A percentile compares a stretch with the other conserved stretches of the same genome.
Evolutionary conservation across 2,329 filamentous ascomycete species (phyloP).

Genomic region (Colletotrichum liaoningense): DNA sequence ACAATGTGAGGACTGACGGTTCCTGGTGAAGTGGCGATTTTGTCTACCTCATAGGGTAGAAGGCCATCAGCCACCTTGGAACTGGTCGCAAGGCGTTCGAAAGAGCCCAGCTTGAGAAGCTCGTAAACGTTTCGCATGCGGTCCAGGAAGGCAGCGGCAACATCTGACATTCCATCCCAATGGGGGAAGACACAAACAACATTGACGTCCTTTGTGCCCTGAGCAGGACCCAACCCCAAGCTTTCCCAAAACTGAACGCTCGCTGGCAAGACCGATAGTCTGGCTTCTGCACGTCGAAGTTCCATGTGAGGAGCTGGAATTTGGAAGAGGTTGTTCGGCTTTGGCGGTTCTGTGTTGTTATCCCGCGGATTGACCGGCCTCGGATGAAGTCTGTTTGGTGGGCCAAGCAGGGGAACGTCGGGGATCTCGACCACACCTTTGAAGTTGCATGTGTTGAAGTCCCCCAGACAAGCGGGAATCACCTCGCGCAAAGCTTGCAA

Average conservation of each 20-base stretch:
- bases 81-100: slow-evolving; percentile 61
- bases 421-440: slow-evolving; percentile 30
- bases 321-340: slow-evolving; percentile 66
- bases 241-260: slow-evolving; percentile 86
- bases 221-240: slow-evolving; percentile 77
- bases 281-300: slow-evolving; percentile 75
- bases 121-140: slow-evolving; percentile 80
- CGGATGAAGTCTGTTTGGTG: slow-evolving; percentile 63
- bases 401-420: slow-evolving; percentile 57
- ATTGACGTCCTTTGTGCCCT: slow-evolving; percentile 77
- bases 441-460: slow-evolving; percentile 35
- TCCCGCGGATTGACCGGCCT: slow-evolving; percentile 57
- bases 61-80: slow-evolving; percentile 60
- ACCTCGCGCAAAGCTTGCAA: slow-evolving; percentile 59
- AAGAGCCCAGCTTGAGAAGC: slow-evolving; percentile 76
- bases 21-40: slow-evolving; percentile 41
- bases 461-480: slow-evolving; percentile 58
- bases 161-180: slow-evolving; percentile 70
- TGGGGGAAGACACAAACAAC: slow-evolving; percentile 78
- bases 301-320: slow-evolving; percentile 78
- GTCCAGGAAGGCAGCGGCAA: slow-evolving; percentile 72
- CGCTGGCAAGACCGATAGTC: slow-evolving; percentile 79
- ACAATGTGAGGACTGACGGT: slow-evolving; percentile 27
- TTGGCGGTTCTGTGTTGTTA: slow-evolving; percentile 57
- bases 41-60: slow-evolving; percentile 62